A percentile compares a stretch with the other conserved stretches of the same genome.
These are phyloP conservation scores for Excoecaria agallocha DNA, from an alignment of 345 rosid species.

Conservation along the genomic window DNA sequence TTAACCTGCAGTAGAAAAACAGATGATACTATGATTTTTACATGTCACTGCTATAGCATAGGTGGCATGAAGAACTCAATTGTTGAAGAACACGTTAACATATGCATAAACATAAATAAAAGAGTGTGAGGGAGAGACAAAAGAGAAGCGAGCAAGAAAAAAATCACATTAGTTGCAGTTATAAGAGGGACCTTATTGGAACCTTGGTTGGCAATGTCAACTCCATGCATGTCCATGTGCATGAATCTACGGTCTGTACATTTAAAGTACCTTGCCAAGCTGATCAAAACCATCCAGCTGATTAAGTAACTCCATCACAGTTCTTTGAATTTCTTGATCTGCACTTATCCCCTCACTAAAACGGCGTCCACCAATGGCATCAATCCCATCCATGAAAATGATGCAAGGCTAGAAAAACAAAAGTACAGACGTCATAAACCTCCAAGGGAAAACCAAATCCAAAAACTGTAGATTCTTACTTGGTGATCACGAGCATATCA, in stretches of 20 bases:
- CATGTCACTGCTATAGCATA: no score
- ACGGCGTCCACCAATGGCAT: slow-evolving; percentile 48
- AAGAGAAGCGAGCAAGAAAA: no score
- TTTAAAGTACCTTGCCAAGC: slow-evolving; percentile 75
- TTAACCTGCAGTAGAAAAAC: no score
- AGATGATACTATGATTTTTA: no score
- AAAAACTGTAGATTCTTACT: slow-evolving; percentile 40
- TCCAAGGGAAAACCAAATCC: not conserved
- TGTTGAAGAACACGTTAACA: not conserved
- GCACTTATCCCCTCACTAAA: slow-evolving; percentile 97
- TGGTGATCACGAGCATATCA: slow-evolving; percentile 99
- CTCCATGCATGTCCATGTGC: not conserved
- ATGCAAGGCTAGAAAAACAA: slow-evolving; percentile 68
- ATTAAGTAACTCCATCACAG: slow-evolving; percentile 93
- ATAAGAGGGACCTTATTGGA: not conserved
- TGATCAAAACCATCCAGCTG: slow-evolving; percentile 99
- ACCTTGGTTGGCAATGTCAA: not conserved
- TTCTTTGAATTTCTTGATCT: slow-evolving; percentile 98
- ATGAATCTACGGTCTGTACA: not conserved
- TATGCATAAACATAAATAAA: not conserved
- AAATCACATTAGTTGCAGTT: not conserved
- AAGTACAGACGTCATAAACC: slow-evolving; percentile 10
- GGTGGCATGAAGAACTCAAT: no score
- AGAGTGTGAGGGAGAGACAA: not conserved
- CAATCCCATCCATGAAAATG: slow-evolving; percentile 98